phyloP scores from a whole-genome alignment of 768 basidiomycete species.

The Boletus subcaerulescens region DNA sequence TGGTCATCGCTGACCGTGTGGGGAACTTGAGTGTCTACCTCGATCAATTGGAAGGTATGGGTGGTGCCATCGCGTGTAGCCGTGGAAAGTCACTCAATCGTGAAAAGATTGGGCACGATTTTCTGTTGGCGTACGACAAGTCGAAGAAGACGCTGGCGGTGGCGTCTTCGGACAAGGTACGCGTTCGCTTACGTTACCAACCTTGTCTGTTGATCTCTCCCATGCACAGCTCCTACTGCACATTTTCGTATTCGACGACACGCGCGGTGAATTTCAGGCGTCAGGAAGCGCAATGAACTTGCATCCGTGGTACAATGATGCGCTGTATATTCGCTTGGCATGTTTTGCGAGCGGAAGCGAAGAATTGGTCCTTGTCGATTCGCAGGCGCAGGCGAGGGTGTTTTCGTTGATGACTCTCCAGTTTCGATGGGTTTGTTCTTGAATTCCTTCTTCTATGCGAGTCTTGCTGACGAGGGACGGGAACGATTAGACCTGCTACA shows the following conservation, averaged over 20 bases:
- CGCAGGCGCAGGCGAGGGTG: constrained; percentile 41
- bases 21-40: constrained; percentile 39
- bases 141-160: constrained; percentile 46
- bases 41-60: constrained; percentile 34
- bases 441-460: background rate
- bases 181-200: background rate
- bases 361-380: constrained; percentile 52
- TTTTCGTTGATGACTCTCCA: constrained; percentile 53
- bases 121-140: constrained; percentile 51
- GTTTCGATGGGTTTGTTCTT: background rate
- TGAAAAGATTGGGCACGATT: constrained; percentile 45
- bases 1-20: constrained; percentile 37
- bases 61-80: constrained; percentile 27
- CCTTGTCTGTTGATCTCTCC: background rate
- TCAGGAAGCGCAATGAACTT: constrained; percentile 43
- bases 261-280: constrained; percentile 37
- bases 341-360: constrained; percentile 50
- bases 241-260: constrained; percentile 48
- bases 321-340: constrained; percentile 30
- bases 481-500: constrained; percentile 40
- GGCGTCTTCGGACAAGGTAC: constrained; percentile 42
- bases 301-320: constrained; percentile 39
- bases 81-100: constrained; percentile 37
- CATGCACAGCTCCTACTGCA: constrained; percentile 38
- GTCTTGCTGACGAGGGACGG: background rate